Evolutionary conservation across 2,329 filamentous ascomycete genomes (phyloP), one percentile per base, ranked within the genome.

Genomic region (Fusarium haematococcum): DNA sequence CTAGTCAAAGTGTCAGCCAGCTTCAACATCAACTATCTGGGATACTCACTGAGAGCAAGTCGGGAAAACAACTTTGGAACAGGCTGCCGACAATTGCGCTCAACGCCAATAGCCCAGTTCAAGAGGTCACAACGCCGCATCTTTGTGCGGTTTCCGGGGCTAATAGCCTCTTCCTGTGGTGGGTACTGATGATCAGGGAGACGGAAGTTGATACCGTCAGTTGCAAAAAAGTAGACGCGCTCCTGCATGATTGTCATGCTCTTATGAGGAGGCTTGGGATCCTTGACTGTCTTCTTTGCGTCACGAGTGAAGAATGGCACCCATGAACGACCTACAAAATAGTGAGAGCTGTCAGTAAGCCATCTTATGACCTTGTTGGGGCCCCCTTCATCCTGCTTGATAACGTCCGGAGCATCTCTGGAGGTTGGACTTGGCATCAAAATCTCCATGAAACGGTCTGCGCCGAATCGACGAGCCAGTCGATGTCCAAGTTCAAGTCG

Each of bases 31-130:
- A 45, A 9, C 6, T 2, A 16, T 45, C 2, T 25, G 20, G 41
- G 20, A 45, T 20, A 73, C 81, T 74, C 80, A 90, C 88, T 89
- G 2, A 91, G 81, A 3, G 86, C 80, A 43, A 91, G 86, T 11
- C 90, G 86, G 1, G 89, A 88, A 71, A 91, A 92, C 0, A 91
- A 80, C 71, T 92, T 92, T 3, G 88, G 80, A 6, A 85, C 82
- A 0, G 86, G 82, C 67, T 91, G 86, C 0, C 78, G 10, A 5
- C 80, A 74, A 66, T 89, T 91, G 1, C 80, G 68, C 4, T 81
- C 75, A 3, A 87, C 79, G 25, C 86, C 83, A 32, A 91, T 79
- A 0, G 90, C 83, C 88, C 88, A 91, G 30, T 86, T 81, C 2
- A 91, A 73, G 70, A 92, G 83, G 2, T 81, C 76, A 25, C 75